Percentiles rank a stretch among this genome's conserved stretches.
Conservation (phyloP, 805 yeast species). For the Candida piceae region DNA sequence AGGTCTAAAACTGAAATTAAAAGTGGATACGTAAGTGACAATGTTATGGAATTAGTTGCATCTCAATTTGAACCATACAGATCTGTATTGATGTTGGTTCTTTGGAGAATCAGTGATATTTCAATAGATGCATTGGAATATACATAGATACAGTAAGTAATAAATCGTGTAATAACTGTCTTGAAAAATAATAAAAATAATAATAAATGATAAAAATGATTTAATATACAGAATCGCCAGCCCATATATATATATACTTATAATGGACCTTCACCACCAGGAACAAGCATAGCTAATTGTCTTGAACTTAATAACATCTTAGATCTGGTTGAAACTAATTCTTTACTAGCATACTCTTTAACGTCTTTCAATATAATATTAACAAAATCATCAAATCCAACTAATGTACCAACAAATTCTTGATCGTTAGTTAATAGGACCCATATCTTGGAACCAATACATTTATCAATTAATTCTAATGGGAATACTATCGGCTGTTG, state of each 20-base stretch:
- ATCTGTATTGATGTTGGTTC: constrained; percentile 58
- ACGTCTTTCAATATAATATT: constrained; percentile 86
- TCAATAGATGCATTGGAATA: constrained; percentile 43
- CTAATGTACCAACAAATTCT: constrained; percentile 83
- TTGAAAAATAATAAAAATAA: no score
- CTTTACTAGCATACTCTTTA: constrained; percentile 43
- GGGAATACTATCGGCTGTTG: constrained; percentile 43
- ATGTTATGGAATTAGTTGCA: constrained; percentile 50
- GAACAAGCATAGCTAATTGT: constrained; percentile 60
- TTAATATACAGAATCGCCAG: no score
- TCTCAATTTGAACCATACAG: constrained; percentile 60
- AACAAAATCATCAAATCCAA: constrained; percentile 94
- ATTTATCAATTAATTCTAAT: constrained; percentile 80
- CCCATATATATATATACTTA: no score
- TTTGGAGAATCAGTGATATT: constrained; percentile 70
- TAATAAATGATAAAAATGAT: no score
- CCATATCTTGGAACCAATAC: constrained; percentile 75
- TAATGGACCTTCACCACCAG: constrained; percentile 40
- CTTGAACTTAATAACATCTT: constrained; percentile 69
- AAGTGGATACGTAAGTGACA: constrained; percentile 42
- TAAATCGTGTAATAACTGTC: constrained; percentile 6
- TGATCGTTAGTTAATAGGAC: constrained; percentile 58
- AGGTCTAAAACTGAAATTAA: background rate
- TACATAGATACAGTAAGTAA: no score
- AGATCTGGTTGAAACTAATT: constrained; percentile 44